Evolutionary conservation across 306 rosid species (phyloP), one percentile per base, ranked within the genome.

Genomic region (Begonia fuchsioides): DNA sequence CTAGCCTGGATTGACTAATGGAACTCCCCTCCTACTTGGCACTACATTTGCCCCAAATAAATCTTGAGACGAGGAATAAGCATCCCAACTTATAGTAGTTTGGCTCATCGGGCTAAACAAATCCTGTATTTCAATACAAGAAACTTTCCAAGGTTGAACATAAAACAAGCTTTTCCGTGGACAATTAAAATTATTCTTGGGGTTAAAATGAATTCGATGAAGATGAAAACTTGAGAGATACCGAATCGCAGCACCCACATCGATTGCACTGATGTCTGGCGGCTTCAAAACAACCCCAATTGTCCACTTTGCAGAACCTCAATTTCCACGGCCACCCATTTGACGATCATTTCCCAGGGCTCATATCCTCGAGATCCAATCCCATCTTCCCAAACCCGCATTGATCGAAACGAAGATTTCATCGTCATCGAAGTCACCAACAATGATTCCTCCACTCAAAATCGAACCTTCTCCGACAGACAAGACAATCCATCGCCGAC

Each of bases 191-290:
- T n/a, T n/a, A n/a, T 92, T 94, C 57, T 73, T 92, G 68, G n/a
- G n/a, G n/a, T n/a, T n/a, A n/a, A n/a, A 82, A 65, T 38, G 98
- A 92, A 58, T 85, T 85, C 56, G 71, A 70, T 51, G 76, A 82
- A 39, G 72, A 71, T 26, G 96, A 92, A 59, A 92, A 76, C 55
- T 76, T 92, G 0, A 72, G 96, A 62, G 69, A 85, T 85, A 57
- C 98, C 98, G 10, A 73, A 79, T 45, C 85, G 98, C 50, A 59
- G 76, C 59, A 85, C 85, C 48, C 98, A 92, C 62, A 82, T 85
- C 49, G 96, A 85, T 65, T 92, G 98, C 70, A 82, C 85, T 39
- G 98, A 92, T 48, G 78, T 92, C 46, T 85, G 98, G n/a, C n/a
- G n/a, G 98, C 93, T 92, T 41, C 94, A 79, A 57, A 71, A 47